Evolutionary conservation across 2,329 filamentous ascomycete species (phyloP), one percentile per base, ranked within the genome.

Genomic region (Stenocarpella maydis): DNA sequence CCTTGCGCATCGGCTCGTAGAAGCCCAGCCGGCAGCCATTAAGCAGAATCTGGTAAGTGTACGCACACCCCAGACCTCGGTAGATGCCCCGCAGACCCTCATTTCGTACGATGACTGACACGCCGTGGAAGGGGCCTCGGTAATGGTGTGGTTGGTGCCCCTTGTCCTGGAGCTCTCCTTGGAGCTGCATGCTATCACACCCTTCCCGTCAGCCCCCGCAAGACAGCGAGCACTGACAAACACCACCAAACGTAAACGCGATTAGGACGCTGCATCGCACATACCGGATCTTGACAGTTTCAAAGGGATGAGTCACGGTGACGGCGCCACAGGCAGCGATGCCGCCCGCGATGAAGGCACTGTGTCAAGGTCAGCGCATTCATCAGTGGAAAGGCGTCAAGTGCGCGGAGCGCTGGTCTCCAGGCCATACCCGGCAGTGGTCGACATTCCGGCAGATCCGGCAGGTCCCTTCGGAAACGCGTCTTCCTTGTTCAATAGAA

Each of bases 201-300:
- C 34, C 21, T 53, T 64, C 53, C 26, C 49, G 49, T 39, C 68
- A 41, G 63, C 47, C 26, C 49, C 45, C 19, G 52, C 15, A 24
- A 19, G 34, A 43, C 34, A 58, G 49, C 64, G 67, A 67, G 70
- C 24, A 65, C 58, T 15, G 31, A n/a, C 6, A 26, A 17, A 12
- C 4, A n/a, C 45, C n/a, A 6, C 45, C 24, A 47, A 19, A 43
- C 47, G 49, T 19, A 15, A 24, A 41, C 24, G 24, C 24, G 1
- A 31, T 45, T n/a, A n/a, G n/a, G n/a, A n/a, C n/a, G 34, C 21
- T 17, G 24, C 7, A 41, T 47, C 61, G 24, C 55, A 47, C 86
- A 78, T 85, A 95, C 92, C 95, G 92, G 79, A 98, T 98, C 88
- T 99, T 99, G 80, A 99, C 94, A 15, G 95, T 98, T 83, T 99